phyloP scores from a whole-genome alignment of 2,329 filamentous ascomycete genomes.

The Penicillium sp. region DNA sequence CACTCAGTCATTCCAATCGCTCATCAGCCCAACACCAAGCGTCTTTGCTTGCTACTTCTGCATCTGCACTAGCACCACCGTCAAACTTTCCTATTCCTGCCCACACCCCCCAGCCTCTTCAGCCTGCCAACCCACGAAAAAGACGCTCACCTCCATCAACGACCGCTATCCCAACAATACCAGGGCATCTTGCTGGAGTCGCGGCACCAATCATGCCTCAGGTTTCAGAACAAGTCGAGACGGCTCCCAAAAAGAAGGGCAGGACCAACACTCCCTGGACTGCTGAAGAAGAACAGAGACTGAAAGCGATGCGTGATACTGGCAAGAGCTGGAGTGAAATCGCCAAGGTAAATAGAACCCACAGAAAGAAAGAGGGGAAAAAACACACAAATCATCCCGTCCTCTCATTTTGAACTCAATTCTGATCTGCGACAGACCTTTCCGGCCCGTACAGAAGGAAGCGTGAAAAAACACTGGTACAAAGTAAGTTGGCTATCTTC shows the following conservation, averaged over 20 bases:
- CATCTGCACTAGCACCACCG: background rate
- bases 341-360: constrained; percentile 82
- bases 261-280: constrained; percentile 99
- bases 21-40: constrained; percentile 37
- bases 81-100: constrained; percentile 4
- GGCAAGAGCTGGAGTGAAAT: constrained; percentile 98
- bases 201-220: constrained; percentile 24
- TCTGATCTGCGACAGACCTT: constrained; percentile 62
- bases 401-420: background rate
- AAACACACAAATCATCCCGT: background rate
- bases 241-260: constrained; percentile 68
- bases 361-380: background rate
- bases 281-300: constrained; percentile 81
- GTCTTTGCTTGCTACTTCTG: constrained; percentile 29
- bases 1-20: constrained; percentile 33
- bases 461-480: constrained; percentile 99
- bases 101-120: constrained; percentile 1
- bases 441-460: constrained; percentile 87
- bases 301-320: constrained; percentile 91
- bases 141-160: constrained; percentile 39
- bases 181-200: constrained; percentile 26
- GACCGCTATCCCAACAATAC: constrained; percentile 34
- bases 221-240: constrained; percentile 21
- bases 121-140: constrained; percentile 39
- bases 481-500: constrained; percentile 58